Evolutionary conservation across 148 eudicot genomes (phyloP).

Genomic region (Talinum fruticosum): DNA sequence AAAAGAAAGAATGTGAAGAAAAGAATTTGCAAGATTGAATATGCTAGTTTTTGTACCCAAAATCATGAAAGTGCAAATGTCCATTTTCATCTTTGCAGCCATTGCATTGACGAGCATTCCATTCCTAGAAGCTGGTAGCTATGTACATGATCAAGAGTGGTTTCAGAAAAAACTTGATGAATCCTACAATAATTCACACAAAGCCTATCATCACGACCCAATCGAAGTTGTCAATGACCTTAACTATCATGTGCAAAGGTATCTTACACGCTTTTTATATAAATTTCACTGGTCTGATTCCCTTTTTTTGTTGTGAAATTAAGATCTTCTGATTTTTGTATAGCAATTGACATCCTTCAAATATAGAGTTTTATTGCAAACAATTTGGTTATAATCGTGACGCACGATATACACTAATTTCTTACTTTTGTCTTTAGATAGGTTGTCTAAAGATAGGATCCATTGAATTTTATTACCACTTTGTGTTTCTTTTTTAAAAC

Average conservation of each 20-base stretch:
- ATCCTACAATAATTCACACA: conserved; percentile 34
- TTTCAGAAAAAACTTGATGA: conserved; percentile 34
- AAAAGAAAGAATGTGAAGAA: background rate
- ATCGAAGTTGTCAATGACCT: conserved; percentile 38
- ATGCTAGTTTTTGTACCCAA: background rate
- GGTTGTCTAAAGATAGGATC: no score
- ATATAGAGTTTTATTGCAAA: no score
- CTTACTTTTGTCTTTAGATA: no score
- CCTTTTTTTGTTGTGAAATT: no score
- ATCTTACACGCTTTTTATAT: background rate
- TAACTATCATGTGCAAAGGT: conserved; percentile 53
- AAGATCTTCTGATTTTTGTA: no score
- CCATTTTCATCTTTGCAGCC: conserved; percentile 9
- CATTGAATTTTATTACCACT: no score
- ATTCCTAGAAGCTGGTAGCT: conserved; percentile 23
- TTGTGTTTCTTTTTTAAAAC: no score
- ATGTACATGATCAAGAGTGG: conserved; percentile 28
- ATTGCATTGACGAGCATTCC: conserved; percentile 11
- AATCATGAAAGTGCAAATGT: background rate
- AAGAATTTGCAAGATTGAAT: background rate
- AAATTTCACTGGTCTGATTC: no score
- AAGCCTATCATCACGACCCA: conserved; percentile 41
- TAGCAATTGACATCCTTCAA: no score
- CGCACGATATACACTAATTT: no score
- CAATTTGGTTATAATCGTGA: no score